These are phyloP conservation scores for Tagetes erecta DNA, from an alignment of 129 eudicot genomes.

Conservation along the genomic window DNA sequence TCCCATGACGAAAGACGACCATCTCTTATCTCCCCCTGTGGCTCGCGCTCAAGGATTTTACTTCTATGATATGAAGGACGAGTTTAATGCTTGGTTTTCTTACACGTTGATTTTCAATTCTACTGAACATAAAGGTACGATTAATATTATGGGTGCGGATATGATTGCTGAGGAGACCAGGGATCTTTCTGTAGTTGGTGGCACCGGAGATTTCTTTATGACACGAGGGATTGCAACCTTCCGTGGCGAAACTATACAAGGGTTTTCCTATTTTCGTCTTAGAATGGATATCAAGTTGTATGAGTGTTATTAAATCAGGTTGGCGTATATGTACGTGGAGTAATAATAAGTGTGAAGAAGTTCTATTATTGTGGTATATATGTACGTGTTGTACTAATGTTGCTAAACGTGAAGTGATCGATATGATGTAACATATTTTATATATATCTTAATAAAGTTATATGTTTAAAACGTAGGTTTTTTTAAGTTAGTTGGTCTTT, in stretches of 20 bases:
- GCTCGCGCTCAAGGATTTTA: conserved; percentile 73
- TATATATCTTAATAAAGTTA: too few relatives aligned
- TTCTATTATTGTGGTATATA: too few relatives aligned
- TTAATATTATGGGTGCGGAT: conserved; percentile 67
- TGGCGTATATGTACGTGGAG: not conserved
- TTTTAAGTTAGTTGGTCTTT: too few relatives aligned
- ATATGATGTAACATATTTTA: too few relatives aligned
- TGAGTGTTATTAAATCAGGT: conserved; percentile 47
- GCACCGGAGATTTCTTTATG: conserved; percentile 71
- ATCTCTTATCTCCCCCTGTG: conserved; percentile 45
- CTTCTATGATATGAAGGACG: conserved; percentile 57
- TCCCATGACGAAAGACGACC: conserved; percentile 51
- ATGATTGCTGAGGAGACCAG: conserved; percentile 40
- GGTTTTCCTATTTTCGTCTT: conserved; percentile 46
- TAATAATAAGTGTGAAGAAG: too few relatives aligned
- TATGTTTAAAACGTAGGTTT: too few relatives aligned
- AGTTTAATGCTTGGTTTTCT: conserved; percentile 66
- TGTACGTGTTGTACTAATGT: too few relatives aligned
- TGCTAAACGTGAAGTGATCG: too few relatives aligned
- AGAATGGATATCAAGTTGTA: conserved; percentile 56
- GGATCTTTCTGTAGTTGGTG: conserved; percentile 63
- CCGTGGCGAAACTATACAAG: conserved; percentile 36
- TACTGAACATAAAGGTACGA: conserved; percentile 52
- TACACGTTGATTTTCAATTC: conserved; percentile 60
- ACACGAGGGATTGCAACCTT: conserved; percentile 57